Evolutionary conservation across 2,329 filamentous ascomycete species (phyloP).

Genomic region (Aspergillus pseudonomiae): DNA sequence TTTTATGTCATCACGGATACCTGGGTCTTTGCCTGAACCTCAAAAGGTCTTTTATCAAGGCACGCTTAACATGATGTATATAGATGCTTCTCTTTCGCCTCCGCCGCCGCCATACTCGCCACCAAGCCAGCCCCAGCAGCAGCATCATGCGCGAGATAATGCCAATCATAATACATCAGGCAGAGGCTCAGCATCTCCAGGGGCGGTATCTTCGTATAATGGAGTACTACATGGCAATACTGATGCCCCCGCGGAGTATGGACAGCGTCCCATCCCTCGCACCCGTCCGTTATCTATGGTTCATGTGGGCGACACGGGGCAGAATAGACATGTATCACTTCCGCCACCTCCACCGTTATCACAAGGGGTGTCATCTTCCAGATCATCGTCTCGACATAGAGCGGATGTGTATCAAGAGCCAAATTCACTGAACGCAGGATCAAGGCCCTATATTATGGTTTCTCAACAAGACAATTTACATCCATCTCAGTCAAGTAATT

Average conservation of each 20-base stretch:
- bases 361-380: conserved; percentile 30
- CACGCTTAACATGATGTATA: conserved; percentile 13
- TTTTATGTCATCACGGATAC: neutral
- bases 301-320: conserved; percentile 29
- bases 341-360: conserved; percentile 42
- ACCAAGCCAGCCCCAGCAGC: conserved; percentile 30
- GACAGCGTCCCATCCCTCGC: conserved; percentile 29
- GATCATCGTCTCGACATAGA: conserved; percentile 39
- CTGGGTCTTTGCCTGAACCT: neutral
- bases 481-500: conserved; percentile 20
- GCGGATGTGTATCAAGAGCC: conserved; percentile 29
- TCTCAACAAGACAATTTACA: conserved; percentile 27
- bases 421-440: conserved; percentile 19
- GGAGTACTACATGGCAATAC: conserved; percentile 19
- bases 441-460: conserved; percentile 24
- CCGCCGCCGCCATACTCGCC: conserved; percentile 46
- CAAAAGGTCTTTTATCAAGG: neutral
- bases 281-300: conserved; percentile 39
- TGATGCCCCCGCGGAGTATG: conserved; percentile 28
- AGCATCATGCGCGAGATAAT: conserved; percentile 20
- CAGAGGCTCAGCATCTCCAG: conserved; percentile 23
- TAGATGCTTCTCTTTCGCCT: conserved; percentile 36
- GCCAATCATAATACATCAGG: conserved; percentile 16
- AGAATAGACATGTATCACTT: conserved; percentile 33
- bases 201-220: conserved; percentile 21